Evolutionary conservation across 306 rosid genomes (phyloP).

Genomic region (Cyclanthera cordifolia): DNA sequence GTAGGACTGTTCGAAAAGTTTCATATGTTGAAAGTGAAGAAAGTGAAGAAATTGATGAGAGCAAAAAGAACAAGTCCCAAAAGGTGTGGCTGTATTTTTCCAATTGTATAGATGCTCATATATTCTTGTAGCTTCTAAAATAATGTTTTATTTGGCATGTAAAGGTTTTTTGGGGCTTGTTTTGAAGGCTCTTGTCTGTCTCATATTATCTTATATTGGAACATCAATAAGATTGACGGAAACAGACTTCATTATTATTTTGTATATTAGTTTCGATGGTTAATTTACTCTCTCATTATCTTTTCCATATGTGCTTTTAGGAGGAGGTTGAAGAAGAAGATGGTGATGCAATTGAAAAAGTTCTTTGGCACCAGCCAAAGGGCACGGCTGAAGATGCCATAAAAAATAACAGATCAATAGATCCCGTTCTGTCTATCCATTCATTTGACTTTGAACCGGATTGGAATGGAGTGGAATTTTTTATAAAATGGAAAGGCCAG

Average conservation of each 20-base stretch:
- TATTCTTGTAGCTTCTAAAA: slow-evolving; percentile 11
- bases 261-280: neutral
- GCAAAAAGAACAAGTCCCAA: slow-evolving; percentile 75
- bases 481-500: slow-evolving; percentile 98
- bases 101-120: neutral
- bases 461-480: slow-evolving; percentile 77
- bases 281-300: slow-evolving; percentile 12
- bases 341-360: slow-evolving; percentile 84
- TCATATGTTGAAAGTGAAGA: slow-evolving; percentile 99
- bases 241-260: neutral
- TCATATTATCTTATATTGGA: neutral
- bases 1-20: slow-evolving; percentile 78
- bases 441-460: slow-evolving; percentile 73
- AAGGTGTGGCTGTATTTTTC: slow-evolving; percentile 45
- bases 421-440: slow-evolving; percentile 66
- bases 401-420: slow-evolving; percentile 57
- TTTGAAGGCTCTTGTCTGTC: neutral
- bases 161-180: neutral
- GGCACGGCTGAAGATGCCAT: slow-evolving; percentile 82
- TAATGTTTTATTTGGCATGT: slow-evolving; percentile 1
- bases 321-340: slow-evolving; percentile 96
- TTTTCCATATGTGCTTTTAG: slow-evolving; percentile 26
- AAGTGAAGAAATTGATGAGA: slow-evolving; percentile 87
- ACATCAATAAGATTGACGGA: neutral
- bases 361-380: slow-evolving; percentile 96